Percentiles rank a stretch among this genome's conserved stretches.
Conservation (phyloP, 257 asterid species). For the Oldenlandia corymbosa region DNA sequence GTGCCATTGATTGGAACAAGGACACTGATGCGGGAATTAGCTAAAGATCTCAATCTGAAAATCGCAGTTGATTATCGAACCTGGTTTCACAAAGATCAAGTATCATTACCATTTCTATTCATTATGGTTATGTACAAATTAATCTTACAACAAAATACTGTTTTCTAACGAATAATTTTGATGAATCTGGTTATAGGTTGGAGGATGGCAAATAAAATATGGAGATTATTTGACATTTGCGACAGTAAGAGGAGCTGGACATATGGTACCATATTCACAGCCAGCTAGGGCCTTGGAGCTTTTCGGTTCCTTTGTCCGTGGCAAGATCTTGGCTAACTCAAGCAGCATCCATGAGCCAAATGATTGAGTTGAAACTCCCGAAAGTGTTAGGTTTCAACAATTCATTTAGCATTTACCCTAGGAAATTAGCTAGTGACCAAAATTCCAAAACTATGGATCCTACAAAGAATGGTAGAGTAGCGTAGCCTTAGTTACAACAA, state of each 20-base stretch:
- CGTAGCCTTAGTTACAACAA: too few relatives aligned
- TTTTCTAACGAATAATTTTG: too few relatives aligned
- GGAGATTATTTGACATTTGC: constrained; percentile 60
- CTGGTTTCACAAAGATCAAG: constrained; percentile 50
- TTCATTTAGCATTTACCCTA: too few relatives aligned
- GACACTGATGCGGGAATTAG: constrained; percentile 45
- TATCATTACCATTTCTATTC: constrained; percentile 7
- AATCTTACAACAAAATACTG: too few relatives aligned
- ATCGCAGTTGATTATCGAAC: constrained; percentile 48
- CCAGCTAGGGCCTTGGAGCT: constrained; percentile 68
- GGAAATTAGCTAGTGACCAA: too few relatives aligned
- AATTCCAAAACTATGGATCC: too few relatives aligned
- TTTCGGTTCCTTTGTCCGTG: constrained; percentile 53
- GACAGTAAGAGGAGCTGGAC: constrained; percentile 83
- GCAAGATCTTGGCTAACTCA: constrained; percentile 42
- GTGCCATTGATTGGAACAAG: constrained; percentile 67
- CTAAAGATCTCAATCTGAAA: constrained; percentile 43
- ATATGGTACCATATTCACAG: constrained; percentile 80
- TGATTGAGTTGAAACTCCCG: too few relatives aligned
- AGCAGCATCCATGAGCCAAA: not conserved
- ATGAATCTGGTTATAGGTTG: too few relatives aligned
- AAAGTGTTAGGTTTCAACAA: too few relatives aligned
- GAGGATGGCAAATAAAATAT: constrained; percentile 69
- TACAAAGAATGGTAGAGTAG: too few relatives aligned
- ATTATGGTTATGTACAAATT: too few relatives aligned